phyloP scores from a whole-genome alignment of 805 yeast species.

The Candida nitratophila region DNA sequence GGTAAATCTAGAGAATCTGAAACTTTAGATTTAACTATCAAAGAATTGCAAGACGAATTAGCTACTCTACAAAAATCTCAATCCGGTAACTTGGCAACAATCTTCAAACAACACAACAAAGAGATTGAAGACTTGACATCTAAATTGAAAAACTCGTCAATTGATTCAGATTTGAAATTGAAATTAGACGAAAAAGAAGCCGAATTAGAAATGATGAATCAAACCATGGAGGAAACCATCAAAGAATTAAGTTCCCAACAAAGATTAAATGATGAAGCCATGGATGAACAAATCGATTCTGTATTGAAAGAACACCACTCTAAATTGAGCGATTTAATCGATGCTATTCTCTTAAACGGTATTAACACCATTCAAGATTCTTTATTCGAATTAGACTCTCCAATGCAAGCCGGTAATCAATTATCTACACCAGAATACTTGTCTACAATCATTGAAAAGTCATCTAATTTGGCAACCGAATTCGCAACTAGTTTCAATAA shows the following conservation, averaged over 20 bases:
- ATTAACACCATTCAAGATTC: conserved; percentile 69
- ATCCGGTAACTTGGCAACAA: conserved; percentile 52
- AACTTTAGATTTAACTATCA: conserved; percentile 53
- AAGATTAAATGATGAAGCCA: conserved; percentile 42
- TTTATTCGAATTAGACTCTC: conserved; percentile 62
- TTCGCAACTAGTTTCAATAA: conserved; percentile 73
- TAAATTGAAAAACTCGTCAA: conserved; percentile 21
- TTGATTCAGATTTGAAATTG: conserved; percentile 30
- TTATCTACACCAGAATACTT: conserved; percentile 66
- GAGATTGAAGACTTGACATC: conserved; percentile 50
- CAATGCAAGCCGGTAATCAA: conserved; percentile 77
- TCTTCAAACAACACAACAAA: conserved; percentile 54
- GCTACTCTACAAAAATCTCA: conserved; percentile 56
- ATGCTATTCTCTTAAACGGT: conserved; percentile 63
- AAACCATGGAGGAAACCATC: conserved; percentile 68
- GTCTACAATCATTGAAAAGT: conserved; percentile 61
- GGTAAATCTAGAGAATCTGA: conserved; percentile 60
- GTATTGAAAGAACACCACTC: conserved; percentile 40
- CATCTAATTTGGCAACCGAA: conserved; percentile 66
- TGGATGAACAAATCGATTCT: conserved; percentile 53
- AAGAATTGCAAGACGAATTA: conserved; percentile 52
- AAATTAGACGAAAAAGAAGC: conserved; percentile 61
- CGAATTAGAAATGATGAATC: conserved; percentile 73
- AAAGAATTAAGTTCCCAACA: conserved; percentile 46
- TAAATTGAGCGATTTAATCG: conserved; percentile 49